Conservation (phyloP, 768 basidiomycete species). For the Termitomyces sp. region DNA sequence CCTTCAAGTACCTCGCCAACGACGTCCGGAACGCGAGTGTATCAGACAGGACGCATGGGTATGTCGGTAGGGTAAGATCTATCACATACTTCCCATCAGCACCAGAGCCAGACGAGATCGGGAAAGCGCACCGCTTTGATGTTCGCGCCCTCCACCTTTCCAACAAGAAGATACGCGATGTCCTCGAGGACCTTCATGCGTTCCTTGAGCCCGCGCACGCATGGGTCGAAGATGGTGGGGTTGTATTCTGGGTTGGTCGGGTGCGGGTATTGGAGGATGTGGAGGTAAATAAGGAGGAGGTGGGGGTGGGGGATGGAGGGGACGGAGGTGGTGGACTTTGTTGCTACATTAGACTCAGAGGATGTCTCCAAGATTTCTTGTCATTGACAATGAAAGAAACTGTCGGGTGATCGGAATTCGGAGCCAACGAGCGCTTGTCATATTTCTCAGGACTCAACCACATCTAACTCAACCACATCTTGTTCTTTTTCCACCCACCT, state of each 20-base stretch:
- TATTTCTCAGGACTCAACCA: too few relatives aligned
- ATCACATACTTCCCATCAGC: too few relatives aligned
- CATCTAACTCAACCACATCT: too few relatives aligned
- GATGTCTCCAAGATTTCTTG: too few relatives aligned
- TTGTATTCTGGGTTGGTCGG: slow-evolving; percentile 48
- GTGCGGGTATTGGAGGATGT: slow-evolving; percentile 48
- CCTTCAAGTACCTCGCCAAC: slow-evolving; percentile 48
- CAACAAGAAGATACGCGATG: slow-evolving; percentile 45
- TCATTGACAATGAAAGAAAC: too few relatives aligned
- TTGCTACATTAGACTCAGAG: too few relatives aligned
- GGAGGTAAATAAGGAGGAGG: slow-evolving; percentile 48
- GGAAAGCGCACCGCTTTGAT: not conserved
- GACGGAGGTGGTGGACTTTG: not conserved
- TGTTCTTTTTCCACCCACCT: too few relatives aligned
- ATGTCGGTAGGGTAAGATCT: slow-evolving; percentile 48
- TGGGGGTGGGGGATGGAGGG: slow-evolving; percentile 22
- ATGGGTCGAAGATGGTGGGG: slow-evolving; percentile 42
- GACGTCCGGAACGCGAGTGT: slow-evolving; percentile 48
- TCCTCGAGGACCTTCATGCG: slow-evolving; percentile 52
- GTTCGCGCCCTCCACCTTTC: slow-evolving; percentile 37
- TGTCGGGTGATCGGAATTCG: too few relatives aligned
- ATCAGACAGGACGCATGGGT: slow-evolving; percentile 56
- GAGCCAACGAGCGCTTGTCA: too few relatives aligned
- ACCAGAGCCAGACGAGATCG: not conserved
- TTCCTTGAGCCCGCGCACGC: slow-evolving; percentile 43